A percentile compares a stretch with the other conserved stretches of the same genome.
Evolutionary conservation across 2,329 filamentous ascomycete species (phyloP).

Genomic region (Monosporascus sp.): DNA sequence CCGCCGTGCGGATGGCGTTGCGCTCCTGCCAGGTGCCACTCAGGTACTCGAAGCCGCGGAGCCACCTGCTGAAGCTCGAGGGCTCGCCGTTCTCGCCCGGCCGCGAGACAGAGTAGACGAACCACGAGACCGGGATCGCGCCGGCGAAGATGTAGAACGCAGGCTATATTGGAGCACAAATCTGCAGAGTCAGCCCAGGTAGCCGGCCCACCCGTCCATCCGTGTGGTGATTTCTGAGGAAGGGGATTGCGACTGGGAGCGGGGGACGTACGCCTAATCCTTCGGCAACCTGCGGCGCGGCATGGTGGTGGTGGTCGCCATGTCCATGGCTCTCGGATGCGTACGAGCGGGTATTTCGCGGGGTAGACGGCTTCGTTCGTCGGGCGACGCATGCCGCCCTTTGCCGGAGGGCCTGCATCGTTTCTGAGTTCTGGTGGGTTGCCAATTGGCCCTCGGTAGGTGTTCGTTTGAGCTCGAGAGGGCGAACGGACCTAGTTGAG

Average conservation of each 20-base stretch:
- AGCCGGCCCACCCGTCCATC: neutral
- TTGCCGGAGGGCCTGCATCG: constrained; percentile 36
- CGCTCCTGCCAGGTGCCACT: constrained; percentile 45
- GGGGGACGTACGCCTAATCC: constrained; percentile 48
- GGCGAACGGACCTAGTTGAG: constrained; percentile 4
- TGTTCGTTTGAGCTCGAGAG: constrained; percentile 9
- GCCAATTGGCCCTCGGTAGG: constrained; percentile 20
- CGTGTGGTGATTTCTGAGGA: neutral
- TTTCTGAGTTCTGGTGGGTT: constrained; percentile 9
- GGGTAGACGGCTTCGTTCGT: constrained; percentile 26
- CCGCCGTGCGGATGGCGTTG: constrained; percentile 47
- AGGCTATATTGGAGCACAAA: constrained; percentile 29
- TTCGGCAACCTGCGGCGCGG: constrained; percentile 41
- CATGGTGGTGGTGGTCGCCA: constrained; percentile 25
- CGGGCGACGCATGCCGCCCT: constrained; percentile 37
- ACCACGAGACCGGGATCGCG: constrained; percentile 37
- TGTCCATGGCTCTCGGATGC: constrained; percentile 48
- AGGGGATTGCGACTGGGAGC: neutral
- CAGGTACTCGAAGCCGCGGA: constrained; percentile 42
- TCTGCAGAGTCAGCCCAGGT: constrained; percentile 2
- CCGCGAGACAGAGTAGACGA: constrained; percentile 45
- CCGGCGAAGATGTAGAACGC: constrained; percentile 43
- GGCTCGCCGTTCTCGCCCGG: constrained; percentile 45
- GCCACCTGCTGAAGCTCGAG: constrained; percentile 40
- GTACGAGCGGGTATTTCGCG: constrained; percentile 41